Percentiles rank a stretch among this genome's conserved stretches.
These are phyloP conservation scores for Hypoxylon sp. DNA, from an alignment of 2,329 filamentous ascomycete genomes.

Conservation along the genomic window DNA sequence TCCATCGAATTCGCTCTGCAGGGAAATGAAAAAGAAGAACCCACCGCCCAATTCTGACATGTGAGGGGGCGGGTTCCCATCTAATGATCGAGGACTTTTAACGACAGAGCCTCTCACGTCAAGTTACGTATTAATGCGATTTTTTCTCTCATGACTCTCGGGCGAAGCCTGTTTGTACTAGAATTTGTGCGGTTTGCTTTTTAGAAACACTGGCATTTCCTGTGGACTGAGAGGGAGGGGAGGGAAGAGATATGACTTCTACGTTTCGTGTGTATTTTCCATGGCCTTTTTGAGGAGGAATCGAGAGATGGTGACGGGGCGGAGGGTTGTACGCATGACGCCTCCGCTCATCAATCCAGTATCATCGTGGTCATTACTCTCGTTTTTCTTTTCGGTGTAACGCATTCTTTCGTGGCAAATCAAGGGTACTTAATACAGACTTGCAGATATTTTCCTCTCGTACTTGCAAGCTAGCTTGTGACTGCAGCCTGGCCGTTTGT, in stretches of 20 bases:
- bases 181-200: slow-evolving; percentile 38
- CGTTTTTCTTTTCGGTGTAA: slow-evolving; percentile 25
- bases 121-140: slow-evolving; percentile 39
- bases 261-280: slow-evolving; percentile 35
- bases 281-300: slow-evolving; percentile 11
- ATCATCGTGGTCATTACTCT: slow-evolving; percentile 10
- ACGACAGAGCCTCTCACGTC: slow-evolving; percentile 13
- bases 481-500: no score
- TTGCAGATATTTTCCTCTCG: no score
- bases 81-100: slow-evolving; percentile 26
- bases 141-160: slow-evolving; percentile 34
- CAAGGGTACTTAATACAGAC: slow-evolving; percentile 28
- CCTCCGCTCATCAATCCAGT: slow-evolving; percentile 18
- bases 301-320: slow-evolving; percentile 16
- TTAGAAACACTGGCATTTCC: slow-evolving; percentile 38
- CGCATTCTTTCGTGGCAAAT: slow-evolving; percentile 32
- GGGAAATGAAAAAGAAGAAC: slow-evolving; percentile 13
- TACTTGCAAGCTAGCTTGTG: no score
- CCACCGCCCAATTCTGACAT: slow-evolving; percentile 26
- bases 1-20: slow-evolving; percentile 33
- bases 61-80: slow-evolving; percentile 33
- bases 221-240: slow-evolving; percentile 27
- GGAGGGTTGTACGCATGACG: slow-evolving; percentile 5
- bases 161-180: slow-evolving; percentile 44
- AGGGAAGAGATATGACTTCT: slow-evolving; percentile 11